phyloP scores from a whole-genome alignment of 2,329 filamentous ascomycete species.

The Fusarium nisikadoi region DNA sequence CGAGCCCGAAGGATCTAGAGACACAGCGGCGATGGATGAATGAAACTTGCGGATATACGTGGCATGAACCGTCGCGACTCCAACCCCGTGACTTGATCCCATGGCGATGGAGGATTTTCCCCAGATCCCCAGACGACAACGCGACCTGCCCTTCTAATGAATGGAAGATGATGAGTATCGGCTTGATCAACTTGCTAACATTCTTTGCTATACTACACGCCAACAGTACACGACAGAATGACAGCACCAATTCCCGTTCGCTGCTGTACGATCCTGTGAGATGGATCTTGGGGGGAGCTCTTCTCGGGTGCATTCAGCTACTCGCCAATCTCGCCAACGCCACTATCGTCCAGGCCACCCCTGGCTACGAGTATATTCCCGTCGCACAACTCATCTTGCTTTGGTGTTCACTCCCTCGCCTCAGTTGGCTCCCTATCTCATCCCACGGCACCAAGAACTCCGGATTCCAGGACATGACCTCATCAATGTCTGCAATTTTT shows the following conservation, averaged over 20 bases:
- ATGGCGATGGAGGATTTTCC: conserved; percentile 21
- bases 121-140: rapidly evolving
- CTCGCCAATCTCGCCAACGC: background rate
- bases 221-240: rapidly evolving
- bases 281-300: conserved; percentile 3
- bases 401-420: conserved; percentile 14
- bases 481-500: conserved; percentile 4
- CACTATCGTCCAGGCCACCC: background rate
- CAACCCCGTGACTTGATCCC: conserved; percentile 19
- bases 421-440: conserved; percentile 3
- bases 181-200: background rate
- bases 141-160: background rate
- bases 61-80: background rate
- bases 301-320: background rate
- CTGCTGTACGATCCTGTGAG: background rate
- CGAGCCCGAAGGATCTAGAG: background rate
- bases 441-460: background rate
- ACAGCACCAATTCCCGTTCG: rapidly evolving
- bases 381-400: background rate
- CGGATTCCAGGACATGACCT: background rate
- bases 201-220: background rate
- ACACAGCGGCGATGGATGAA: conserved; percentile 19
- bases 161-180: conserved; percentile 6
- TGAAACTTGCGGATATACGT: conserved; percentile 15
- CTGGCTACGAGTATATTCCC: conserved; percentile 7